phyloP scores from a whole-genome alignment of 1,139 yeast genomes.

The Kurtzmaniella quercitrusa region DNA sequence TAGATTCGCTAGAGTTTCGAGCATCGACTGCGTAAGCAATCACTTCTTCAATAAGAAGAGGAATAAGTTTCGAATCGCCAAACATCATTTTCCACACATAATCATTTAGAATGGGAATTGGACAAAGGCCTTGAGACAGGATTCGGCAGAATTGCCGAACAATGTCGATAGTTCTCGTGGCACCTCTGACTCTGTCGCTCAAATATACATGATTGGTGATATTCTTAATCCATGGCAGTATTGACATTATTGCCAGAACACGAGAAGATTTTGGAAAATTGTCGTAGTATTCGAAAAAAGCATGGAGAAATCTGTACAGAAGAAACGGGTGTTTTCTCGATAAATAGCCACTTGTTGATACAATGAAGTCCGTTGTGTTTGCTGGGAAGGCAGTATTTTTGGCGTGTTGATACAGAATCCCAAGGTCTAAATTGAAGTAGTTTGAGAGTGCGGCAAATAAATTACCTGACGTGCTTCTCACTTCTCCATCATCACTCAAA shows the following conservation, averaged over 20 bases:
- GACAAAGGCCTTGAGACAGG: slow-evolving; percentile 47
- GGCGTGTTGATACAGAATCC: slow-evolving; percentile 53
- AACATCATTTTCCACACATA: slow-evolving; percentile 72
- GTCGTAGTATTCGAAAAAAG: slow-evolving; percentile 57
- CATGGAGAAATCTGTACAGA: slow-evolving; percentile 58
- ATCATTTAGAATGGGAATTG: slow-evolving; percentile 37
- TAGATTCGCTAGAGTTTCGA: slow-evolving; percentile 60
- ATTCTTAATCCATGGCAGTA: slow-evolving; percentile 79
- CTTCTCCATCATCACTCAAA: slow-evolving; percentile 53
- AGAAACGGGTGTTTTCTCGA: slow-evolving; percentile 56
- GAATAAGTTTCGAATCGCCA: slow-evolving; percentile 55
- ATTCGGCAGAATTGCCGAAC: slow-evolving; percentile 62
- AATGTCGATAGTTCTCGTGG: slow-evolving; percentile 56
- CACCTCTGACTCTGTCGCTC: slow-evolving; percentile 53
- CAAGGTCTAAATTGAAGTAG: slow-evolving; percentile 59
- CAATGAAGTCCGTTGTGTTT: slow-evolving; percentile 63
- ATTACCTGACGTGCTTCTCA: slow-evolving; percentile 61
- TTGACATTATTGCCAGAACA: slow-evolving; percentile 46
- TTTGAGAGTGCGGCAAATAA: slow-evolving; percentile 62
- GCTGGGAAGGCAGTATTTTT: slow-evolving; percentile 70
- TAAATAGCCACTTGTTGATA: slow-evolving; percentile 54
- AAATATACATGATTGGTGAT: slow-evolving; percentile 55
- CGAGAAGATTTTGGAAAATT: slow-evolving; percentile 32
- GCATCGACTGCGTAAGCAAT: slow-evolving; percentile 66
- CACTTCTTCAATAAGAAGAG: slow-evolving; percentile 65